Evolutionary conservation across 73 alveolate species (phyloP), one percentile per base, ranked within the genome.

Genomic region (Paramecium caudatum): DNA sequence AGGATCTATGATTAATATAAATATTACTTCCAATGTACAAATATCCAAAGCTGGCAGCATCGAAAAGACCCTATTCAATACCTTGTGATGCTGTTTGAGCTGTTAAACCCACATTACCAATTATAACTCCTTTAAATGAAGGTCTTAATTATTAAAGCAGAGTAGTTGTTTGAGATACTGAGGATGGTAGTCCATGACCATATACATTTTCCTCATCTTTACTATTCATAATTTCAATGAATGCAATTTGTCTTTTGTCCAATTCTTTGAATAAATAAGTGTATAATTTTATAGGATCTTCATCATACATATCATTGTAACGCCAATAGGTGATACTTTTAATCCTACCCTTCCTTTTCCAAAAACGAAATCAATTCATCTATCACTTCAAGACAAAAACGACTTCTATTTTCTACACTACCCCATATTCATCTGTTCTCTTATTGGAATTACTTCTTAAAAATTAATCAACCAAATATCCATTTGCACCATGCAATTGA

Each of bases 361-460:
- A 90, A 46, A 92, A 10, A 90, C 94, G 82, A 61, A 10, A 69
- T 88, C 19, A 95, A 36, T 36, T 91, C 93, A 46, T 93, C 94
- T 0, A 96, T 63, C n/a, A 95, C 86, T 70, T 96, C 97, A 12
- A 91, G 63, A 32, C 92, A 84, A 74, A 95, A 93, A 49, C 97
- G 80, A n/a, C 96, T 69, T 47, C 98, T 83, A 85, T 95, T 95
- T 85, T 96, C 97, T 39, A 82, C 45, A 9, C 92, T 19, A 3
- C 99, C 99, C 99, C 99, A 81, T 95, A 96, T 61, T 94, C 92
- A 84, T 96, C 99, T 47, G 91, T 84, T 85, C 99, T 95, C 25
- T 91, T 61, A 90, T 96, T 96, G n/a, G 91, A 90, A 15, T 65
- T 68, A 13, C 93, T 93, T 41, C 93, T 90, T 78, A 95, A 81